Base-by-base conservation (phyloP, 2,329 filamentous ascomycete genomes). In the Stemphylium beticola region DNA sequence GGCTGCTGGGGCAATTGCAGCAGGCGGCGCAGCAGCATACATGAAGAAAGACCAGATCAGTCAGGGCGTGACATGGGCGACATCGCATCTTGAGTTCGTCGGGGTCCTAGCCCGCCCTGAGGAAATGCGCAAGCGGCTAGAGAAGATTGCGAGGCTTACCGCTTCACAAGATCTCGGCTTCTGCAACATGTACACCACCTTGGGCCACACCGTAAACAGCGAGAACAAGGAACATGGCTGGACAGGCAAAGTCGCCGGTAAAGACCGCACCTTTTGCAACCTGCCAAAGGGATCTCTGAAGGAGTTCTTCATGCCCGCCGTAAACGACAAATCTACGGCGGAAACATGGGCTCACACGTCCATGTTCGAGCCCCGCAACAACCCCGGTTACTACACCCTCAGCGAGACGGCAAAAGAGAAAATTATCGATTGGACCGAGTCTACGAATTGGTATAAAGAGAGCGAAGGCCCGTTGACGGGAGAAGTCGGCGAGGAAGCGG, bases 41-140 rank as follows among this genome's bases (percentile, higher is more conserved):
- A 81, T 90, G 66, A 92, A 95, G 66, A 86, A 91, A 49, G 90
- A 96, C 29, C 87, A 91, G 60, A 85, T 98, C 57, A 85, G 83
- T 2, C 83, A 88, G 55, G 90, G 93, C 7, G 88, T 88, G 79
- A 81, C 81, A 9, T 98, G 93, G 92, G 91, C 91, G 12, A 86
- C 89, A 14, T 95, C 91, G 32, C 95, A 99, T 76, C 85, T 99
- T 22, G 91, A 95, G 74, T 99, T 98, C 68, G 91, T 98, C 1
- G 92, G 92, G 2, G 96, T 92, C 68, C 83, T 99, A 7, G 89
- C 90, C 42, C 87, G 91, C n/a, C 87, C 86, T 4, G 89, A 93
- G 65, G 92, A 96, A 69, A 80, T 98, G 61, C 87, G 87, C 64
- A 84, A 86, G 68, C 86, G 95, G 29, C 82, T 96, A 9, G 78